phyloP scores from a whole-genome alignment of 2,329 filamentous ascomycete genomes.

The Phyllosticta paracitricarpa region DNA sequence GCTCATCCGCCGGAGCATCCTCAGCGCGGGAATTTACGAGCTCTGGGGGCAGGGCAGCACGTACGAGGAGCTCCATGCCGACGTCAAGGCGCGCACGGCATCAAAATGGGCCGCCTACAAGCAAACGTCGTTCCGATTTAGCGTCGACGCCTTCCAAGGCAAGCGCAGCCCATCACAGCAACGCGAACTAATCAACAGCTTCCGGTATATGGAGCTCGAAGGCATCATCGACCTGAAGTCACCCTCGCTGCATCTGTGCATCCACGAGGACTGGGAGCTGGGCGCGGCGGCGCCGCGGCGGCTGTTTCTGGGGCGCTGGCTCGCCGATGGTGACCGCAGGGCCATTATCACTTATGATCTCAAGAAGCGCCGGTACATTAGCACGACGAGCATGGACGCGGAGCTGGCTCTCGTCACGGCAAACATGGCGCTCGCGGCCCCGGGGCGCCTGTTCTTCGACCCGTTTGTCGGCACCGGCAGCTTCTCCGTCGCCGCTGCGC shows the following conservation, averaged over 20 bases:
- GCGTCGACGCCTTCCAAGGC: conserved; percentile 71
- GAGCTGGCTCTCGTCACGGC: conserved; percentile 86
- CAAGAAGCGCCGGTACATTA: conserved; percentile 89
- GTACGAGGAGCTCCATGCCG: conserved; percentile 58
- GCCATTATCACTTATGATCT: conserved; percentile 68
- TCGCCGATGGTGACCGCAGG: conserved; percentile 58
- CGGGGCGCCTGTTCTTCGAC: conserved; percentile 83
- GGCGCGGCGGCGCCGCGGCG: conserved; percentile 46
- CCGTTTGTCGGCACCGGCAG: conserved; percentile 94
- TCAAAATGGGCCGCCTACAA: conserved; percentile 59
- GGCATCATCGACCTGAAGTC: conserved; percentile 67
- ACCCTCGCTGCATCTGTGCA: conserved; percentile 63
- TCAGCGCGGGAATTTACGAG: conserved; percentile 76
- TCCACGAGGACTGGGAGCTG: conserved; percentile 73
- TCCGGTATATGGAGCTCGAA: conserved; percentile 65
- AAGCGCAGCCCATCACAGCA: conserved; percentile 56
- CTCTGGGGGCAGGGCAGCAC: conserved; percentile 69
- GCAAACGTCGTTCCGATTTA: conserved; percentile 67
- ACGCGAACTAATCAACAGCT: conserved; percentile 68
- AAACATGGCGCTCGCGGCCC: conserved; percentile 73
- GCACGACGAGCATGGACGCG: conserved; percentile 94
- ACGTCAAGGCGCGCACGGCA: conserved; percentile 49
- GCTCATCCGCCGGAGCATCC: conserved; percentile 66
- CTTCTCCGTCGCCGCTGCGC: conserved; percentile 79
- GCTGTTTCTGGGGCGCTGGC: conserved; percentile 62